Evolutionary conservation across 2,329 filamentous ascomycete species (phyloP).

Genomic region (Xylariomycetidae sp.): DNA sequence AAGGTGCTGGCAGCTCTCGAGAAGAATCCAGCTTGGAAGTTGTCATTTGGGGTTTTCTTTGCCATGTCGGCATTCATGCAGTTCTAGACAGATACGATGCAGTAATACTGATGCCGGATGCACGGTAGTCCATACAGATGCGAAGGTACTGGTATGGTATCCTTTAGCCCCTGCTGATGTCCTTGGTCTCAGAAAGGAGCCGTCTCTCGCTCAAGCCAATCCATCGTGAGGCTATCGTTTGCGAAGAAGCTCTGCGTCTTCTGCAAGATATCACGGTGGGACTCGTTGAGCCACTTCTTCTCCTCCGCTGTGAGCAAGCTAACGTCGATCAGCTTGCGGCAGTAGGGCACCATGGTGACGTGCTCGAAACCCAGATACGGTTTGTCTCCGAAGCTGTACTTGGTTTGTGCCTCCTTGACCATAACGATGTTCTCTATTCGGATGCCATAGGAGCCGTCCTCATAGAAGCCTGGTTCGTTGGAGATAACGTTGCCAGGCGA

Average conservation of each 20-base stretch:
- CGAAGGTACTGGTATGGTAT: no score
- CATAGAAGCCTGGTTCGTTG: conserved; percentile 94
- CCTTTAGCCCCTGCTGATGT: background rate
- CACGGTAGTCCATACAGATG: no score
- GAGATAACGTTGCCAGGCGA: conserved; percentile 92
- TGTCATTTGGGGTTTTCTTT: conserved; percentile 68
- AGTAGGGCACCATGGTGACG: conserved; percentile 95
- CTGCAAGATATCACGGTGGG: conserved; percentile 72
- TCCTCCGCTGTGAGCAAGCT: conserved; percentile 66
- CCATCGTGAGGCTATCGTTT: conserved; percentile 61
- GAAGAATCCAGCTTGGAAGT: conserved; percentile 57
- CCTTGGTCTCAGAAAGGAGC: conserved; percentile 47
- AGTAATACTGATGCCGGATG: no score
- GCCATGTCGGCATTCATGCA: conserved; percentile 60
- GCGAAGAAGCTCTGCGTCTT: conserved; percentile 77
- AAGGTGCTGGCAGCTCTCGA: conserved; percentile 43
- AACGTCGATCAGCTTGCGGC: conserved; percentile 77
- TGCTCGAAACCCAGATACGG: conserved; percentile 93
- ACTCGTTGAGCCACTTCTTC: conserved; percentile 80
- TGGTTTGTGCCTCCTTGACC: conserved; percentile 81
- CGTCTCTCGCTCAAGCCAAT: conserved; percentile 88
- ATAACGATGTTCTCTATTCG: conserved; percentile 95
- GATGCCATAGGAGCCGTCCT: conserved; percentile 90
- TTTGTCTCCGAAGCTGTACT: conserved; percentile 86
- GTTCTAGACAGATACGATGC: conserved; percentile 29